Base-by-base conservation (phyloP, 768 basidiomycete species). In the Pisolithus tinctorius region DNA sequence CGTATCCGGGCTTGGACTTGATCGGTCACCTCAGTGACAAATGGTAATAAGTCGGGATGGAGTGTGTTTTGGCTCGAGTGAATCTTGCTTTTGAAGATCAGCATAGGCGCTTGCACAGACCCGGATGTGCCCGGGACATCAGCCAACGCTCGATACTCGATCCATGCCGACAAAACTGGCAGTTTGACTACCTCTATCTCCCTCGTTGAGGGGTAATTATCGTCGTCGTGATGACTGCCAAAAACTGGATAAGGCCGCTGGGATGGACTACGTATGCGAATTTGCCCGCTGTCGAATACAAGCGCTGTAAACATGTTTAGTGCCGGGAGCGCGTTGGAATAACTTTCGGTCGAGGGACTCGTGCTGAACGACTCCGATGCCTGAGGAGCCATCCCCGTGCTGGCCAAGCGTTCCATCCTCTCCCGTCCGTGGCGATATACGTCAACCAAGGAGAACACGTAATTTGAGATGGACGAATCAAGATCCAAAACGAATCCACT, bases 51-150 rank as follows among this genome's bases (percentile, higher is more conserved):
- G 4, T 80, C 83, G 0, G 95, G 94, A 42, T 83, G 71, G 25
- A 98, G 72, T 2, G 79, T 83, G 63, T 98, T 98, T 53, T 83
- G 79, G 62, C 93, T 96, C 0, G 88, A 84, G 61, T 93, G 89
- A 20, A 98, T 79, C n/a, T 88, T 87, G 60, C 81, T 79, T 64
- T 91, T 93, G 74, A 96, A 86, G 54, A 89, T 73, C 27, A 95
- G 71, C 3, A 77, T 74, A 1, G 86, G 83, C 0, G 83, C 77
- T 53, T 79, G 78, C 16, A 50, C 50, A 48, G 48, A n/a, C 45
- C 42, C 6, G 54, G 56, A 58, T 23, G 60, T 60, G n/a, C 56
- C 61, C 4, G 68, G 57, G 11, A 68, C 64, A 8, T 74, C 65
- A 1, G 81, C 72, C 2, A 77, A 75, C 8, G 86, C 79, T 27